Conservation (phyloP, 768 basidiomycete species). For the Phanerodontia chrysosporium region DNA sequence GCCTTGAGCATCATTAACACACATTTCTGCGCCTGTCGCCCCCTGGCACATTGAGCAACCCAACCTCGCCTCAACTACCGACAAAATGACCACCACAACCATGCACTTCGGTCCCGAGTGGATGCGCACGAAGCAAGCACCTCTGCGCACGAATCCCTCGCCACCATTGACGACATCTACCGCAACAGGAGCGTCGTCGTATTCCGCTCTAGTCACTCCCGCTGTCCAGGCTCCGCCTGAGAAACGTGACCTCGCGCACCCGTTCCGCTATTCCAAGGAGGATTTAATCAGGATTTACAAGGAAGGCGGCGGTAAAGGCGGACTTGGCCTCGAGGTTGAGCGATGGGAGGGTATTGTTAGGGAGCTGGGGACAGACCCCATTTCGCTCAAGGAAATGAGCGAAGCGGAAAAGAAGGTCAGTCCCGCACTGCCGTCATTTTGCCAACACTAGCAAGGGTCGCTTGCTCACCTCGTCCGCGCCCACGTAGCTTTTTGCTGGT, state of each 20-base stretch:
- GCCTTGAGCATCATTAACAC: background rate
- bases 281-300: conserved; percentile 81
- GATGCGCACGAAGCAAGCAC: conserved; percentile 79
- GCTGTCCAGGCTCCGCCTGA: conserved; percentile 46
- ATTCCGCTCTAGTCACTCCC: conserved; percentile 65
- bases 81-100: conserved; percentile 53
- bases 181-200: conserved; percentile 55
- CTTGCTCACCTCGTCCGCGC: conserved; percentile 7
- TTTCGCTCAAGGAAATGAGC: conserved; percentile 72
- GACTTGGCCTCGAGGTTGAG: conserved; percentile 81
- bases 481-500: conserved; percentile 69
- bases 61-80: conserved; percentile 3
- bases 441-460: background rate
- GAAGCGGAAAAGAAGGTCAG: conserved; percentile 85
- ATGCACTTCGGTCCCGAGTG: conserved; percentile 93
- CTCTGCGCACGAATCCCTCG: conserved; percentile 52
- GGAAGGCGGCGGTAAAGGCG: conserved; percentile 70
- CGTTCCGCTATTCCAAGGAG: conserved; percentile 86
- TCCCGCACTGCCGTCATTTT: conserved; percentile 3
- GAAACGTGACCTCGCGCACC: conserved; percentile 60
- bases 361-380: conserved; percentile 68
- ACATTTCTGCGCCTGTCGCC: background rate
- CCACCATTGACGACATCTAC: conserved; percentile 41
- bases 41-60: background rate
- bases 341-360: conserved; percentile 87